phyloP scores from a whole-genome alignment of 2,329 filamentous ascomycete genomes.

The Penicillium brasilianum region DNA sequence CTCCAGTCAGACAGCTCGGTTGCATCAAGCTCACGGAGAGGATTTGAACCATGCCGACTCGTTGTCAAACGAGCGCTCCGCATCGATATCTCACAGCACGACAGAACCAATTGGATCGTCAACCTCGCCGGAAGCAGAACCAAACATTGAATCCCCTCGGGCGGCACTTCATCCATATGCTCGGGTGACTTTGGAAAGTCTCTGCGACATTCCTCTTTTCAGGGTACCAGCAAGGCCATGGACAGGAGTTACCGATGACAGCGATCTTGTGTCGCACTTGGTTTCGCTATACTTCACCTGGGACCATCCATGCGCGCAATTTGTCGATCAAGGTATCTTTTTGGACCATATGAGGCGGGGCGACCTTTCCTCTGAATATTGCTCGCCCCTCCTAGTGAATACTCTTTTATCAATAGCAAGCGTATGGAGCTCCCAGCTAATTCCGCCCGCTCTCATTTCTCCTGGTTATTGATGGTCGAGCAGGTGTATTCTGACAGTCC shows the following conservation, averaged over 20 bases:
- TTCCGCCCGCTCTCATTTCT: no score
- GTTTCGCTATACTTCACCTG: constrained; percentile 94
- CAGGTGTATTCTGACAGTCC: constrained; percentile 46
- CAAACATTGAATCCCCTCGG: constrained; percentile 1
- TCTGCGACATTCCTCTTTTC: constrained; percentile 43
- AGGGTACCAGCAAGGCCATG: constrained; percentile 56
- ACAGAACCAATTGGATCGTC: constrained; percentile 20
- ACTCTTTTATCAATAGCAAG: constrained; percentile 71
- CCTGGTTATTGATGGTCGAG: constrained; percentile 9
- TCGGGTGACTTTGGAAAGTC: constrained; percentile 38
- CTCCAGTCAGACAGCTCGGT: constrained; percentile 14
- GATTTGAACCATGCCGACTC: constrained; percentile 11
- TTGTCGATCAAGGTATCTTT: constrained; percentile 79
- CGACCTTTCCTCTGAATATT: constrained; percentile 67
- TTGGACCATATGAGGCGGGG: constrained; percentile 55
- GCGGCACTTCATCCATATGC: constrained; percentile 25
- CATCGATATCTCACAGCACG: constrained; percentile 8
- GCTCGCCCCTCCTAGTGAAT: constrained; percentile 83
- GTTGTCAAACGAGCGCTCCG: background rate
- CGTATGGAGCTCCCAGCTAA: constrained; percentile 31
- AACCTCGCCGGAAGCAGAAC: constrained; percentile 14
- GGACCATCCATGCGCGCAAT: constrained; percentile 84
- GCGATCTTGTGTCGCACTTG: constrained; percentile 76
- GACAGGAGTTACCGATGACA: constrained; percentile 79
- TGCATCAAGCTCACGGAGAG: constrained; percentile 13